These are phyloP conservation scores for Pestalotiopsis fici DNA, from an alignment of 2,329 filamentous ascomycete genomes.

Conservation along the genomic window DNA sequence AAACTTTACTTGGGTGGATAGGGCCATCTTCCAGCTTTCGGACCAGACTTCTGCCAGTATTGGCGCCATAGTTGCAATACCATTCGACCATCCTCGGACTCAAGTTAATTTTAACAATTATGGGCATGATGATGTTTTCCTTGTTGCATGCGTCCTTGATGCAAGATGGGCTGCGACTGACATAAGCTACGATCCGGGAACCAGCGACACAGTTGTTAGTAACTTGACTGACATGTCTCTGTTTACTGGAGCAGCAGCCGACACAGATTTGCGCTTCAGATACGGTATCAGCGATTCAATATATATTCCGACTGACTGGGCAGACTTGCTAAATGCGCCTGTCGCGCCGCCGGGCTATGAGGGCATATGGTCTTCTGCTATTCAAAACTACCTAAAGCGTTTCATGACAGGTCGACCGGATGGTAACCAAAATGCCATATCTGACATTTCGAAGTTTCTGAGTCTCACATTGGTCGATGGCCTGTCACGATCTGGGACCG, in stretches of 20 bases:
- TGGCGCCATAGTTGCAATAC: not conserved
- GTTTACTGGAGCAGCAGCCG: not conserved
- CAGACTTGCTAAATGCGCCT: not conserved
- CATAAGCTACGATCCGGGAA: not conserved
- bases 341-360: not conserved
- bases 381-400: not conserved
- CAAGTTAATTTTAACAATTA: too few species aligned
- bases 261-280: not conserved
- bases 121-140: too few species aligned
- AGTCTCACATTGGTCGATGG: not conserved
- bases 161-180: not conserved
- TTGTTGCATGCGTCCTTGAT: conserved; percentile 1
- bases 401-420: too few species aligned
- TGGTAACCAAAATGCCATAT: not conserved
- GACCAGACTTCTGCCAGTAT: not conserved
- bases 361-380: not conserved
- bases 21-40: not conserved
- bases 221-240: not conserved
- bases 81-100: too few species aligned
- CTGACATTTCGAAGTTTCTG: not conserved
- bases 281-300: not conserved
- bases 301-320: not conserved
- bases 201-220: not conserved
- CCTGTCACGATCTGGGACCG: too few species aligned
- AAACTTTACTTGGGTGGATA: not conserved